Percentiles rank a stretch among this genome's conserved stretches.
Evolutionary conservation across 176 grass and related monocot genomes (phyloP).

Genomic region (Phragmites australis): DNA sequence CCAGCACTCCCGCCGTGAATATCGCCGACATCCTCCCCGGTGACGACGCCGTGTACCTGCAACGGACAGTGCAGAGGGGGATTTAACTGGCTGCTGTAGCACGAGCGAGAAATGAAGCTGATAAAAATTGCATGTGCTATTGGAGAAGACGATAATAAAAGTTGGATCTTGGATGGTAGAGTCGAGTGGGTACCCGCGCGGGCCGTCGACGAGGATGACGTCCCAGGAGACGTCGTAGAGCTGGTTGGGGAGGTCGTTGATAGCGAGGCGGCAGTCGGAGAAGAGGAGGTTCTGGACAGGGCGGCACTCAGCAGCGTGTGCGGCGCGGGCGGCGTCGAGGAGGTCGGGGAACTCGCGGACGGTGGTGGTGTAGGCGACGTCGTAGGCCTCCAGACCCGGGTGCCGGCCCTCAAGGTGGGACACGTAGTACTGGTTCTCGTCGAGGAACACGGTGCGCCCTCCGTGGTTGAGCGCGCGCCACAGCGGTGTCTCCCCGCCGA

Average conservation of each 20-base stretch:
- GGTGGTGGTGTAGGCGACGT: constrained; percentile 83
- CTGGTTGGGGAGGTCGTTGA: constrained; percentile 93
- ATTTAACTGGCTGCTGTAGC: background rate
- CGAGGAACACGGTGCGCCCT: constrained; percentile 86
- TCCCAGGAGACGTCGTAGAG: constrained; percentile 92
- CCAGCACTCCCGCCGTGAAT: constrained; percentile 82
- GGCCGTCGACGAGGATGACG: constrained; percentile 92
- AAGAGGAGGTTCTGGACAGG: constrained; percentile 93
- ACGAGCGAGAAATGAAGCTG: background rate
- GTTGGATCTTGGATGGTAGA: background rate
- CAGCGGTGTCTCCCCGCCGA: constrained; percentile 82
- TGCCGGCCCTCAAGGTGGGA: constrained; percentile 75
- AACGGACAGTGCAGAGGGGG: background rate
- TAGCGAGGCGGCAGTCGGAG: constrained; percentile 91
- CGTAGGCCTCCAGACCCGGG: constrained; percentile 88
- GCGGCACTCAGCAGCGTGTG: constrained; percentile 62
- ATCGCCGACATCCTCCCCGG: constrained; percentile 93
- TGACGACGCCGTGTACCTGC: constrained; percentile 59
- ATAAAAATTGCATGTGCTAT: constrained; percentile 23
- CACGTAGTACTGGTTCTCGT: constrained; percentile 99
- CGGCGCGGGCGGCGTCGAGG: constrained; percentile 51
- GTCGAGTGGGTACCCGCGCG: constrained; percentile 42
- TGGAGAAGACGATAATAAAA: background rate
- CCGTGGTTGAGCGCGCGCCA: constrained; percentile 97
- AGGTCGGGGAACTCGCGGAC: constrained; percentile 79